These are phyloP conservation scores for Allium sativum DNA, from an alignment of 106 monocot genomes.

Conservation along the genomic window DNA sequence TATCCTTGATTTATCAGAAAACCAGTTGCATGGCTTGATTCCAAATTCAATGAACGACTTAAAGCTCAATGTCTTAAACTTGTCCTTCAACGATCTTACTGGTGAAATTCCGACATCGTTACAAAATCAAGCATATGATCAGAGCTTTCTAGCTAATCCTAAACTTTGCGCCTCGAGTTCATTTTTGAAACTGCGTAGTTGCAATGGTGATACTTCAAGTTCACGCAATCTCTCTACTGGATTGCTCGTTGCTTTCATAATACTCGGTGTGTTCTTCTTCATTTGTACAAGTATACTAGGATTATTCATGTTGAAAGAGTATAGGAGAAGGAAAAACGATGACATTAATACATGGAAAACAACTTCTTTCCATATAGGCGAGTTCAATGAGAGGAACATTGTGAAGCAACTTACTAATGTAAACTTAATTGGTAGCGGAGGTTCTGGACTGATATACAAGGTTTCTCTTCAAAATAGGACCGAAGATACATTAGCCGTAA, in stretches of 20 bases:
- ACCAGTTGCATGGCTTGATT: constrained; percentile 46
- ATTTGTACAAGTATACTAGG: constrained; percentile 8
- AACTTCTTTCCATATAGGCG: constrained; percentile 29
- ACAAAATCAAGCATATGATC: constrained; percentile 16
- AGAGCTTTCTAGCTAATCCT: constrained; percentile 45
- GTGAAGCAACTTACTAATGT: constrained; percentile 20
- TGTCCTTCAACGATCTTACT: constrained; percentile 60
- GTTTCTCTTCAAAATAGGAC: constrained; percentile 1
- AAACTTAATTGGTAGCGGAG: constrained; percentile 44
- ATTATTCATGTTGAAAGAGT: constrained; percentile 16
- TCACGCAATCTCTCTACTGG: constrained; percentile 4
- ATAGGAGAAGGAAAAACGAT: constrained; percentile 3
- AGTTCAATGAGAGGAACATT: constrained; percentile 33
- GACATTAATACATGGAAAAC: constrained; percentile 27
- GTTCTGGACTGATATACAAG: constrained; percentile 30
- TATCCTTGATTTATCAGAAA: constrained; percentile 50
- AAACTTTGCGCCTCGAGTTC: constrained; percentile 20
- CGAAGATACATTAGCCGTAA: constrained; percentile 30
- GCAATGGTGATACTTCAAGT: neutral
- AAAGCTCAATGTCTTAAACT: constrained; percentile 40
- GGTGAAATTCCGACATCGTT: constrained; percentile 40
- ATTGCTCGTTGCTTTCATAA: constrained; percentile 18
- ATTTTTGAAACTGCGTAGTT: constrained; percentile 11
- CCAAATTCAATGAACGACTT: constrained; percentile 23
- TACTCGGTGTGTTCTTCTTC: constrained; percentile 23